Percentiles rank a stretch among this genome's conserved stretches.
phyloP scores from a whole-genome alignment of 1,284 basidiomycete species.

The Afroboletus lepidellus region DNA sequence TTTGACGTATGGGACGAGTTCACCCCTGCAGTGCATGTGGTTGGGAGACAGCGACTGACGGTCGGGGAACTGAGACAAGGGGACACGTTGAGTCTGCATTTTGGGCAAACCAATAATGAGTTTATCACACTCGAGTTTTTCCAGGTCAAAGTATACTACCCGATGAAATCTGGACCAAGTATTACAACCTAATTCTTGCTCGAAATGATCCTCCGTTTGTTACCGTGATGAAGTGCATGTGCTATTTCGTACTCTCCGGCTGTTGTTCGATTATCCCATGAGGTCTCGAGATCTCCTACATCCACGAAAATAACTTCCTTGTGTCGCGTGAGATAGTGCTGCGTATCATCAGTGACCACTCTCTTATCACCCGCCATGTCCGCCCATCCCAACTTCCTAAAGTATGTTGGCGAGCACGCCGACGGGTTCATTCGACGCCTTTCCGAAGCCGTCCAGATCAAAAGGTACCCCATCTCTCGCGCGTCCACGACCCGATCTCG shows the following conservation, averaged over 20 bases:
- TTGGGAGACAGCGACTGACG: neutral
- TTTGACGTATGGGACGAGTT: neutral
- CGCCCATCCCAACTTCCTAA: slow-evolving; percentile 48
- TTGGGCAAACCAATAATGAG: neutral
- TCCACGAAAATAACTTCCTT: no score
- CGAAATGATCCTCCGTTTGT: no score
- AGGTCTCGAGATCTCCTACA: no score
- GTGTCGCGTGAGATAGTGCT: no score
- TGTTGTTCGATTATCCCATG: no score
- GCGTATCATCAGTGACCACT: neutral
- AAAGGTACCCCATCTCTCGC: slow-evolving; percentile 56
- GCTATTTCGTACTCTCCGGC: no score
- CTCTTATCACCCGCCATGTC: slow-evolving; percentile 24
- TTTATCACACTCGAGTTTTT: neutral
- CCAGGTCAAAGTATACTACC: neutral
- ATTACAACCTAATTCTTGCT: no score
- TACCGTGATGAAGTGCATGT: no score
- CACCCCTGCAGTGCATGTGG: neutral
- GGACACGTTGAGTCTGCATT: neutral
- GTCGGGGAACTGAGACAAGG: neutral
- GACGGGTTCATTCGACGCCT: slow-evolving; percentile 77
- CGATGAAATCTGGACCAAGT: neutral
- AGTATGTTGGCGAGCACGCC: slow-evolving; percentile 72
- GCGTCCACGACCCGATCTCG: neutral
- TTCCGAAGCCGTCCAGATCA: slow-evolving; percentile 83